A percentile compares a stretch with the other conserved stretches of the same genome.
These are phyloP conservation scores for Bolboschoenus planiculmis DNA, from an alignment of 176 grass and related monocot species.

Conservation along the genomic window DNA sequence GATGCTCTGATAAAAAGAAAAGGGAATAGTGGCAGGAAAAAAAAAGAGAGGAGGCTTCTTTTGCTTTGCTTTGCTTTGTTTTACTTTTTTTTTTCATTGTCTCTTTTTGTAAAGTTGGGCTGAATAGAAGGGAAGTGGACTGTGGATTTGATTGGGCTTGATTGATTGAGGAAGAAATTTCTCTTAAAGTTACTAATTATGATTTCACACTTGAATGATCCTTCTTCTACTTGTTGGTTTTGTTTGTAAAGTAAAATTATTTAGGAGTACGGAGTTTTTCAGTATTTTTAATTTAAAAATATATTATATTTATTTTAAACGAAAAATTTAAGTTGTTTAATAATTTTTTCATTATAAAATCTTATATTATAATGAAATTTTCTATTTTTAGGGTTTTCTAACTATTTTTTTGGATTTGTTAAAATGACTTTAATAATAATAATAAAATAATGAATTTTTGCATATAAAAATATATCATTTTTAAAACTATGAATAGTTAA, in stretches of 20 bases:
- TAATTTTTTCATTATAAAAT: too few species aligned
- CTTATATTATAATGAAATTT: too few species aligned
- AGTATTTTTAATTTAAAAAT: too few species aligned
- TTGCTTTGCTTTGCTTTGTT: not conserved
- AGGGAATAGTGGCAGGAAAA: constrained; percentile 2
- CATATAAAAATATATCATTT: too few species aligned
- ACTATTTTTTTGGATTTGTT: too few species aligned
- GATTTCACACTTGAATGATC: not conserved
- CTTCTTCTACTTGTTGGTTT: not conserved
- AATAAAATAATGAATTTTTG: too few species aligned
- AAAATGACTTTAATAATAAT: too few species aligned
- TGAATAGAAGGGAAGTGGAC: not conserved
- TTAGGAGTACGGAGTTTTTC: too few species aligned
- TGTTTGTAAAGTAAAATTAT: not conserved
- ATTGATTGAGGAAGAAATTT: constrained; percentile 1
- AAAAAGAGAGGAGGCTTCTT: not conserved
- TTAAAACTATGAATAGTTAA: too few species aligned
- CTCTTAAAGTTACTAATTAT: not conserved
- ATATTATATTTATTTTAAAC: too few species aligned
- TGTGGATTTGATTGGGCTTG: not conserved
- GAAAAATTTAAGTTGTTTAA: too few species aligned
- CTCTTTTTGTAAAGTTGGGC: constrained; percentile 13
- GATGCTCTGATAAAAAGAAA: not conserved
- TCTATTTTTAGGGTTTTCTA: too few species aligned
- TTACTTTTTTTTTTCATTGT: not conserved